Evolutionary conservation across 1,284 basidiomycete species (phyloP), one percentile per base, ranked within the genome.

Genomic region (Apiotrichum domesticum): DNA sequence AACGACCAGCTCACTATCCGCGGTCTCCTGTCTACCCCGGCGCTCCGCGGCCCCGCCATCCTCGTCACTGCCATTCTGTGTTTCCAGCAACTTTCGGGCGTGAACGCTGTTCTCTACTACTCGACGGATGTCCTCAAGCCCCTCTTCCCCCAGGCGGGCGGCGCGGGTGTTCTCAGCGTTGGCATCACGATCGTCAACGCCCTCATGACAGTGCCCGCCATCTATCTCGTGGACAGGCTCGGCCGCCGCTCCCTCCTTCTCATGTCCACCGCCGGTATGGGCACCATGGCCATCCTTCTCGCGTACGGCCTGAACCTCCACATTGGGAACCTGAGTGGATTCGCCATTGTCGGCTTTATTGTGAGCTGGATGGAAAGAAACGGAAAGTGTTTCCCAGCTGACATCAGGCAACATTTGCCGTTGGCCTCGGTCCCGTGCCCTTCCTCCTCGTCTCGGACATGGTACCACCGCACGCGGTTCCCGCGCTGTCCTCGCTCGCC

Each of bases 371-470:
- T 39, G 14, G 7, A 3, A n/a, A 10, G 4, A 5, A 21, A 21
- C 21, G 21, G 21, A 21, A 21, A 21, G 21, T 21, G 21, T 21
- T 21, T 21, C 21, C 21, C 21, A 9, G 4, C 51, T 46, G 32
- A 40, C 34, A 2, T 7, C 49, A 67, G 61, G 89, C 88, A 70
- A 87, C 87, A 0, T 97, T 95, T 71, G 87, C 90, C 0, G 78
- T 89, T 40, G 93, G 93, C 1, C 80, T 96, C n/a, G 93, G 93
- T 1, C 92, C 93, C 1, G 79, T 96, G 39, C 93, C 93, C 0
- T 96, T 93, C 71, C 85, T 97, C 44, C 87, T 96, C 74, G 85
- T 95, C 35, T 85, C 90, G n/a, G 93, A 97, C 70, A 83, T 96
- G 32, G 86, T 92, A 0, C 93, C 93, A 1, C 15, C 52, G 54